These are phyloP conservation scores for Cytospora chrysosperma DNA, from an alignment of 2,329 filamentous ascomycete genomes.

Conservation along the genomic window DNA sequence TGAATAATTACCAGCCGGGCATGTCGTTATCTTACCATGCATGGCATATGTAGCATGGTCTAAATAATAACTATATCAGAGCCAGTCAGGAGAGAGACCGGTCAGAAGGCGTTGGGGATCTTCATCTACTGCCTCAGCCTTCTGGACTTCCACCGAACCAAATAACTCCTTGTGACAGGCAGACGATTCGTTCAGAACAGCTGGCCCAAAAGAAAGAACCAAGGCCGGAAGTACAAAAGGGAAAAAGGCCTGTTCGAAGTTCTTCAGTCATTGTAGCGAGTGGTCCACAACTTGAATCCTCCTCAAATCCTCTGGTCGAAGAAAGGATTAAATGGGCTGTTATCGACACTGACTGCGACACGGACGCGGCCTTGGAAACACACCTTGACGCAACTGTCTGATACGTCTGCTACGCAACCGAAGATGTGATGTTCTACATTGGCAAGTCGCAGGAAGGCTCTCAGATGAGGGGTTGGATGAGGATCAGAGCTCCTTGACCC, in stretches of 20 bases:
- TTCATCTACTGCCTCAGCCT: constrained; percentile 4
- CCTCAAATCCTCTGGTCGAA: neutral
- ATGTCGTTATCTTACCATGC: neutral
- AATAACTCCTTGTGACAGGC: neutral
- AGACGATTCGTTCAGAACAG: neutral
- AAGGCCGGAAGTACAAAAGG: constrained; percentile 8
- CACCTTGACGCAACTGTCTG: constrained; percentile 5
- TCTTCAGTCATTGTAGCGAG: neutral
- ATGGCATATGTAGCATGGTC: constrained; percentile 7
- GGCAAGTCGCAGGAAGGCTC: constrained; percentile 1
- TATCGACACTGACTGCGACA: constrained; percentile 7
- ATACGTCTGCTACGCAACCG: neutral
- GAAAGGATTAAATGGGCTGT: constrained; percentile 8
- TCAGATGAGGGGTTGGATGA: constrained; percentile 4
- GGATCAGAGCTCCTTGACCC: neutral
- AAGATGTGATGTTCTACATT: neutral
- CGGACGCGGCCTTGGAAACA: constrained; percentile 13
- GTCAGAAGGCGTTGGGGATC: constrained; percentile 3
- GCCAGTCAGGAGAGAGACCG: constrained; percentile 9
- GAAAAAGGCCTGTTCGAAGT: neutral
- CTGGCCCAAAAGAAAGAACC: neutral
- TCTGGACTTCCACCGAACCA: neutral
- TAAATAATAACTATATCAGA: constrained; percentile 6
- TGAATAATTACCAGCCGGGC: neutral
- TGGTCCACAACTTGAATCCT: constrained; percentile 16